Conservation (phyloP, 768 basidiomycete species). For the Hygrocybe coccinea region DNA sequence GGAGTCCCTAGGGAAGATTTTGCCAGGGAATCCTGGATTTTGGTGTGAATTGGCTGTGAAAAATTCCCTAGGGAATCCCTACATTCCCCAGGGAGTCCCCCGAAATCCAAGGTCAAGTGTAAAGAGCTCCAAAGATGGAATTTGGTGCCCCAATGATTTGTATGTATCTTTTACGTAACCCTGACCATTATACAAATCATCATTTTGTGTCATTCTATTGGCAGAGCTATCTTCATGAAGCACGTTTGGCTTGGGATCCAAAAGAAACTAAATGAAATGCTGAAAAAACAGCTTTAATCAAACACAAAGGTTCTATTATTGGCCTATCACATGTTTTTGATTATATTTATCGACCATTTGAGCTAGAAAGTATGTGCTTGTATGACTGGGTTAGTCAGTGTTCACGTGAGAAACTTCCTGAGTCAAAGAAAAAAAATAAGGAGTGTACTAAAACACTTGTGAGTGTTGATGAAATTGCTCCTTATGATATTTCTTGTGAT, state of each 20-base stretch:
- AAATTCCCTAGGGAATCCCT: too few relatives aligned
- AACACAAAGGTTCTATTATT: conserved; percentile 12
- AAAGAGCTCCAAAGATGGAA: too few relatives aligned
- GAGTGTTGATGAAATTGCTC: too few relatives aligned
- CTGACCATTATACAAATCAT: too few relatives aligned
- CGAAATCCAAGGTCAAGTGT: too few relatives aligned
- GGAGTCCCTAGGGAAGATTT: too few relatives aligned
- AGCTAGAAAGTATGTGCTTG: conserved; percentile 20
- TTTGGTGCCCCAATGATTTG: too few relatives aligned
- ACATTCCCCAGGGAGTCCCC: too few relatives aligned
- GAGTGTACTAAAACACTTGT: background rate
- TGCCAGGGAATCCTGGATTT: too few relatives aligned
- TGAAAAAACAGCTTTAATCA: conserved; percentile 20
- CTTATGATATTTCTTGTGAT: conserved; percentile 28
- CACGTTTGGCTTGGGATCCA: conserved; percentile 8
- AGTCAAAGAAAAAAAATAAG: background rate
- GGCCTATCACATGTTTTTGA: conserved; percentile 22
- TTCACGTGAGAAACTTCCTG: conserved; percentile 9
- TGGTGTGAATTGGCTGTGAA: too few relatives aligned
- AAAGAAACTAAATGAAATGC: conserved; percentile 4
- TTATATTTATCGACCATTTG: conserved; percentile 23
- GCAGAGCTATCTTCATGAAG: conserved; percentile 16
- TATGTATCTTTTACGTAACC: too few relatives aligned
- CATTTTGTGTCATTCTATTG: conserved; percentile 22
- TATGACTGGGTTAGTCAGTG: conserved; percentile 26